Percentiles rank a stretch among this genome's conserved stretches.
Conservation (phyloP, 2,329 filamentous ascomycete species). For the Colletotrichum theobromicola region DNA sequence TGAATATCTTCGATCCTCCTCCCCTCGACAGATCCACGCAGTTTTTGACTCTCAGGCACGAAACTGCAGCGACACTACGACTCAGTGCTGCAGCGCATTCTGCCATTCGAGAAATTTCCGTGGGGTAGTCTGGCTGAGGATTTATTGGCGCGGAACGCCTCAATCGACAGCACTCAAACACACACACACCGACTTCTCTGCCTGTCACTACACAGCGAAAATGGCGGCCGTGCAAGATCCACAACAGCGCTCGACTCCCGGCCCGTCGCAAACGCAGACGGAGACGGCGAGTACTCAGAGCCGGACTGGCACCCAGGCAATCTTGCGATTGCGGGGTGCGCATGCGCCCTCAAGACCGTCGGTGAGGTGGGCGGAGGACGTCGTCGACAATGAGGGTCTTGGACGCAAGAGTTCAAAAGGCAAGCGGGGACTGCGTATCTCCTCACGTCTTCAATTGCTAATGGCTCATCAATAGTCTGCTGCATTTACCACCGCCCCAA, state of each 20-base stretch:
- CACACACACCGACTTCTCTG: slow-evolving; percentile 17
- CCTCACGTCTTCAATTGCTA: not conserved
- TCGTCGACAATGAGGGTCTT: slow-evolving; percentile 94
- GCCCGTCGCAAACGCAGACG: slow-evolving; percentile 39
- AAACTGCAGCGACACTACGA: not conserved
- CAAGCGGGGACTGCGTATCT: slow-evolving; percentile 37
- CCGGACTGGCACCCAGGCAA: slow-evolving; percentile 36
- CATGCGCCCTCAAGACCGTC: slow-evolving; percentile 55
- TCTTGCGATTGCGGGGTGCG: slow-evolving; percentile 59
- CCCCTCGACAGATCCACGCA: not conserved
- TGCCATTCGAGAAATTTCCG: slow-evolving; percentile 8
- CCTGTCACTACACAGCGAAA: not conserved
- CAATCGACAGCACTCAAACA: not conserved
- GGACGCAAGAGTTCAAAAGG: slow-evolving; percentile 95
- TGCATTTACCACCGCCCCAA: slow-evolving; percentile 96
- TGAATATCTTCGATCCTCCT: slow-evolving; percentile 7
- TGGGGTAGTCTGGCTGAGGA: not conserved
- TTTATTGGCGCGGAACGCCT: not conserved
- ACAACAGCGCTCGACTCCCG: slow-evolving; percentile 30
- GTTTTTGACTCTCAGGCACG: not conserved
- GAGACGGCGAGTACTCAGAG: slow-evolving; percentile 29
- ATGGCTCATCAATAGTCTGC: slow-evolving; percentile 69
- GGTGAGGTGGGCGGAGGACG: slow-evolving; percentile 92
- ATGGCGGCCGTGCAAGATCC: slow-evolving; percentile 30
- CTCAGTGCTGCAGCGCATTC: not conserved